Evolutionary conservation across 257 asterid species (phyloP), one percentile per base, ranked within the genome.

Genomic region (Gynochthodes officinalis): DNA sequence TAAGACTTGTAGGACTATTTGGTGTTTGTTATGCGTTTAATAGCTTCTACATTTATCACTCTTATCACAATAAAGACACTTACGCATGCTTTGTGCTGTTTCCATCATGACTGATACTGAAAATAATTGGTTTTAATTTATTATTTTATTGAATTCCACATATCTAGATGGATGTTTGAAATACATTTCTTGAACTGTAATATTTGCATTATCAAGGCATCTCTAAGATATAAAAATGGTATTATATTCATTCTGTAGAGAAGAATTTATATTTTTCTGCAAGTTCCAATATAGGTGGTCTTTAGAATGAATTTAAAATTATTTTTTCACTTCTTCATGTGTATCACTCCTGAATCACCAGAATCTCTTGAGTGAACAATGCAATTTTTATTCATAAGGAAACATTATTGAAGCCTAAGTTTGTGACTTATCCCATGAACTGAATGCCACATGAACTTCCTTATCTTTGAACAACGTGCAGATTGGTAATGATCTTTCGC

Each of bases 401-500:
- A 44, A 35, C 16, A 15, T 27, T 44, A 3, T 28, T 46, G 72
- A 50, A 46, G 46, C 30, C 46, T 49, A 35, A 67, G 21, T 30
- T 7, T 39, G 30, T 57, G 32, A 28, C 57, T 72, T 59, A 21
- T 55, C 21, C 25, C 54, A 27, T 52, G 1, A 59, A 79, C 79
- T 76, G 76, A 69, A 32, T 75, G 10, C 12, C n/a, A 48, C 28
- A 27, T 61, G 28, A 63, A 39, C 16, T 42, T 30, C 27, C 33
- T 74, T 53, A 32, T 81, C 77, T 42, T 81, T 80, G 70, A 75
- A 70, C 60, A 58, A 64, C 74, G 44, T 90, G 90, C 85, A 94
- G 99, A 87, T 94, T 50, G 85, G 90, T 65, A 94, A 91, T 78
- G 99, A 91, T 54, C 64, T 75, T 57, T 87, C 98, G 23, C 98